Evolutionary conservation across 495 filamentous ascomycete species (phyloP).

Genomic region (Xylaria acuta): DNA sequence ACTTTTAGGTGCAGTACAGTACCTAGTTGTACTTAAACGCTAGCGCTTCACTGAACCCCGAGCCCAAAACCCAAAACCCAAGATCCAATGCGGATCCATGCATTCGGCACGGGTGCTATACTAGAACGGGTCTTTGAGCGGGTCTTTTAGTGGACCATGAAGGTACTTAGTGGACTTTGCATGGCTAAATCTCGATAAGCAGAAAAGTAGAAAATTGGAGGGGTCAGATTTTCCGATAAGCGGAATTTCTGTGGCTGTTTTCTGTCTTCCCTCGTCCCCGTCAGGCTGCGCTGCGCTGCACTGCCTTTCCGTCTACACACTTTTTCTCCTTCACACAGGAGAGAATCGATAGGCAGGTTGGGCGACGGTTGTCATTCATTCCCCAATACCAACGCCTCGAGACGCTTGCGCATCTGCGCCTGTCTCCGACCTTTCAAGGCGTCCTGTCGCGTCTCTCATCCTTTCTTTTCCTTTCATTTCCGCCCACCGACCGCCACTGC

Average conservation of each 20-base stretch:
- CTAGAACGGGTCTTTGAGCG: background rate
- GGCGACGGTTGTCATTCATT: conserved; percentile 6
- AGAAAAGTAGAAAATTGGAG: conserved; percentile 23
- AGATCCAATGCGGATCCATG: background rate
- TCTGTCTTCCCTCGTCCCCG: background rate
- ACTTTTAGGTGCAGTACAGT: too few species aligned
- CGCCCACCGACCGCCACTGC: background rate
- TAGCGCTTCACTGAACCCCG: background rate
- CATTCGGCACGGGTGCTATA: conserved; percentile 5
- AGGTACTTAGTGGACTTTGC: background rate
- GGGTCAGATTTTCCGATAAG: conserved; percentile 23
- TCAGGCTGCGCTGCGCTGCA: conserved; percentile 12
- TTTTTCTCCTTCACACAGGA: conserved; percentile 16
- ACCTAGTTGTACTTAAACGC: too few species aligned
- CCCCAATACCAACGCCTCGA: conserved; percentile 13
- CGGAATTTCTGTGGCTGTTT: conserved; percentile 14
- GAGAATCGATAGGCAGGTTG: conserved; percentile 12
- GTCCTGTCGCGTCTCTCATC: background rate
- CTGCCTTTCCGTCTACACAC: conserved; percentile 5
- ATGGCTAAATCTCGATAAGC: conserved; percentile 15
- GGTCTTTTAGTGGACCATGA: background rate
- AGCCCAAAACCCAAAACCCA: background rate
- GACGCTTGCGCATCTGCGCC: conserved; percentile 15
- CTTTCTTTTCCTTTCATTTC: background rate
- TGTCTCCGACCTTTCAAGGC: background rate